phyloP scores from a whole-genome alignment of 768 basidiomycete species.

The Pleurotus sapidus region DNA sequence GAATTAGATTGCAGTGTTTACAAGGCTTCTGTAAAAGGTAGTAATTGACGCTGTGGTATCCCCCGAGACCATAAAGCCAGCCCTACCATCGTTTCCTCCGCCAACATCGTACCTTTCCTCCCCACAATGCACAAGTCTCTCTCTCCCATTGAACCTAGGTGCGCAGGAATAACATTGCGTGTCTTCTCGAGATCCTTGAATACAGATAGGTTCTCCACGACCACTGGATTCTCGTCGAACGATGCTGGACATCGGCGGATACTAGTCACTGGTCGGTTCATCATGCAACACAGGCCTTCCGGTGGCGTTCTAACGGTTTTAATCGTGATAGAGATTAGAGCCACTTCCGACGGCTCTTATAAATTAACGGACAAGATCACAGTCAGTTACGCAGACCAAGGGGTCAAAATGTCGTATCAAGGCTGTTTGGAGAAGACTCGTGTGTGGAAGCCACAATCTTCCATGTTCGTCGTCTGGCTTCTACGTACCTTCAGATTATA shows the following conservation, averaged over 20 bases:
- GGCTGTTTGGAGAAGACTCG: background rate
- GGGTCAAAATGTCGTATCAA: background rate
- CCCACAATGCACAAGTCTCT: no score
- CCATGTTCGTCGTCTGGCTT: background rate
- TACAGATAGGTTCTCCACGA: background rate
- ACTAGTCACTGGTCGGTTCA: background rate
- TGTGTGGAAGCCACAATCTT: background rate
- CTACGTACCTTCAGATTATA: background rate
- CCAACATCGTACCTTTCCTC: no score
- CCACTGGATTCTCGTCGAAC: background rate
- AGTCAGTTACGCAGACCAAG: background rate
- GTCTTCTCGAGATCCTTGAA: no score
- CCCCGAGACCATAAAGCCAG: background rate
- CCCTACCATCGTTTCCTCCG: no score
- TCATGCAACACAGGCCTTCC: background rate
- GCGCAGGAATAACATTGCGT: no score
- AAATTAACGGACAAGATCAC: background rate
- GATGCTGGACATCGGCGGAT: background rate
- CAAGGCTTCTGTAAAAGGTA: slow-evolving; percentile 1
- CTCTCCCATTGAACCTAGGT: no score
- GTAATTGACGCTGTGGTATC: background rate
- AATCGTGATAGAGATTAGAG: background rate
- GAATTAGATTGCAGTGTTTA: background rate
- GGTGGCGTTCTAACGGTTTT: background rate
- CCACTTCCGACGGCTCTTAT: background rate